Evolutionary conservation across 768 basidiomycete genomes (phyloP).

Genomic region (Gloeostereum incarnatum): DNA sequence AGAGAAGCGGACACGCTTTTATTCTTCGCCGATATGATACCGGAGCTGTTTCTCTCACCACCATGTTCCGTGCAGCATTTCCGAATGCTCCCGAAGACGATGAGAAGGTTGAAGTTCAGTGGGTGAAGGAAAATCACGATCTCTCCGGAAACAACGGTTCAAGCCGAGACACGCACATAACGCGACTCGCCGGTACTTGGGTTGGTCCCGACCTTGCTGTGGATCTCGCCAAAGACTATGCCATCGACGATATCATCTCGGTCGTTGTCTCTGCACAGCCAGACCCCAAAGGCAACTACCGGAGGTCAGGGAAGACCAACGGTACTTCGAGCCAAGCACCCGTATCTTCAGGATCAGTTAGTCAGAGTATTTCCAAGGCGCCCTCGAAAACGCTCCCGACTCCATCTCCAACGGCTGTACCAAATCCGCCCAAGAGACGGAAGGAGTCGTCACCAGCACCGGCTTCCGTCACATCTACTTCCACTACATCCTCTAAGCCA

Average conservation of each 20-base stretch:
- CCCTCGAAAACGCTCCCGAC: conserved; percentile 18
- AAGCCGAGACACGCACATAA: conserved; percentile 42
- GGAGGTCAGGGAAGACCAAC: conserved; percentile 48
- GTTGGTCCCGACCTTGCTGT: conserved; percentile 57
- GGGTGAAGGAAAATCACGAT: conserved; percentile 78
- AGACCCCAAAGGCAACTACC: conserved; percentile 71
- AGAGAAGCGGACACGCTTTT: conserved; percentile 83
- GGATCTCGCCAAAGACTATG: conserved; percentile 60
- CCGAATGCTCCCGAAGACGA: conserved; percentile 69
- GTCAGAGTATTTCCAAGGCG: conserved; percentile 17
- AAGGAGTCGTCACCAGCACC: conserved; percentile 51
- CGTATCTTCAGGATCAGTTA: too few relatives aligned
- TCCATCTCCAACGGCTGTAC: conserved; percentile 23
- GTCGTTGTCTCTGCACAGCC: conserved; percentile 65
- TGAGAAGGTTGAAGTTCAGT: conserved; percentile 72
- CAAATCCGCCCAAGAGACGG: conserved; percentile 51
- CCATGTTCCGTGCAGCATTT: conserved; percentile 95
- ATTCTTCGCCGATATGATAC: conserved; percentile 93
- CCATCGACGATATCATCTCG: conserved; percentile 48
- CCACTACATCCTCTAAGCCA: conserved; percentile 14
- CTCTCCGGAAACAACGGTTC: conserved; percentile 71
- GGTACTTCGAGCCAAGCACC: conserved; percentile 16
- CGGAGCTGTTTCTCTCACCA: conserved; percentile 84
- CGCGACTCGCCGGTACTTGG: conserved; percentile 89
- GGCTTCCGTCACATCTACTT: conserved; percentile 27